phyloP scores from a whole-genome alignment of 306 rosid genomes.

The Quercus variabilis region DNA sequence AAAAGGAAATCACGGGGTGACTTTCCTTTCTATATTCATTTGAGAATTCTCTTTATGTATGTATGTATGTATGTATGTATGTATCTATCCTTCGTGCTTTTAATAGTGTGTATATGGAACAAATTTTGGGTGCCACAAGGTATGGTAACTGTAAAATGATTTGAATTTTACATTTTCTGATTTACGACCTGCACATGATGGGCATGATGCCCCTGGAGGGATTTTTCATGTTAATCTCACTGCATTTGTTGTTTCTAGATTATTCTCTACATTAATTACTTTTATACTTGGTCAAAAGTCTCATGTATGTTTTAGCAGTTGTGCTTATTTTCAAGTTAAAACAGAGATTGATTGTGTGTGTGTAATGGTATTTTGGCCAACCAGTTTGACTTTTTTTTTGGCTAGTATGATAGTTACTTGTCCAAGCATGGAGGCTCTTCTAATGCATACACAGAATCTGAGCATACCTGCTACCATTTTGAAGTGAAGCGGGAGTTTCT shows the following conservation, averaged over 20 bases:
- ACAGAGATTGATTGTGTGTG: conserved; percentile 7
- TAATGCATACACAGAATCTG: conserved; percentile 90
- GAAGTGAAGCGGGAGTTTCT: conserved; percentile 89
- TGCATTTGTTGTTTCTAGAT: not conserved
- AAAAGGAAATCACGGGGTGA: not conserved
- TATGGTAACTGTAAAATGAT: not conserved
- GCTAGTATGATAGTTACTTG: conserved; percentile 95
- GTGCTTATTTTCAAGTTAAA: conserved; percentile 13
- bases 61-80: no score
- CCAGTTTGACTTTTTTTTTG: conserved; percentile 41
- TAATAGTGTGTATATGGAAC: not conserved
- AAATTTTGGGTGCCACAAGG: not conserved
- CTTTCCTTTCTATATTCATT: not conserved
- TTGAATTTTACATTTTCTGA: not conserved
- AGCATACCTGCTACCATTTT: conserved; percentile 96
- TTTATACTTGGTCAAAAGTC: not conserved
- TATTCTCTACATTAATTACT: not conserved
- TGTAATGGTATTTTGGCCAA: conserved; percentile 20
- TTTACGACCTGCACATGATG: not conserved
- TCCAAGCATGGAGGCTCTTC: conserved; percentile 98
- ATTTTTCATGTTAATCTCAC: not conserved
- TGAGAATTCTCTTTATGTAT: not conserved
- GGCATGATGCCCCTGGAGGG: no score
- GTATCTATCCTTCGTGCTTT: not conserved
- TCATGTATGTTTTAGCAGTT: conserved; percentile 5